Evolutionary conservation across 2,329 filamentous ascomycete species (phyloP).

Genomic region (Fusarium decemcellulare): DNA sequence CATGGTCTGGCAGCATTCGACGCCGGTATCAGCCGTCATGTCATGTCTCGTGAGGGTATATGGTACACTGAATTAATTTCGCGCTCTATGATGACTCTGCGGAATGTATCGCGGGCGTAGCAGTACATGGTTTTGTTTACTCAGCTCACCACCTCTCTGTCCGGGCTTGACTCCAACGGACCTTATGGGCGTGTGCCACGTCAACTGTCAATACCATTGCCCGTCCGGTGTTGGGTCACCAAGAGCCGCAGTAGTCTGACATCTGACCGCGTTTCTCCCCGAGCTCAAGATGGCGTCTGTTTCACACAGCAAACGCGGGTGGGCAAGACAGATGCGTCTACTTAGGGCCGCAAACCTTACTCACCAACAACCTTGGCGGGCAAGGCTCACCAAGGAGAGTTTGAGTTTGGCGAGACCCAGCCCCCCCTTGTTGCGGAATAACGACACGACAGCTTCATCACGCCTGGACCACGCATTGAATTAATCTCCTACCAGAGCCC

Average conservation of each 20-base stretch:
- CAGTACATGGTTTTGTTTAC: conserved; percentile 22
- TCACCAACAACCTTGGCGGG: neutral
- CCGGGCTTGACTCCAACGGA: neutral
- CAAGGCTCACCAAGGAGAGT: neutral
- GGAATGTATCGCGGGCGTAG: conserved; percentile 19
- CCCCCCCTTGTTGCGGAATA: conserved; percentile 8
- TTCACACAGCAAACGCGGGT: conserved; percentile 27
- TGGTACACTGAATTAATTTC: conserved; percentile 18
- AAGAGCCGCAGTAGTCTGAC: conserved; percentile 19
- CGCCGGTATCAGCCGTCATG: conserved; percentile 16
- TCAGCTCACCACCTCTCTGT: conserved; percentile 7
- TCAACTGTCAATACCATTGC: conserved; percentile 38
- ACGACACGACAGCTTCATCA: neutral
- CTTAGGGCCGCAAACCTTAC: neutral
- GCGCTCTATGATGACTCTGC: neutral
- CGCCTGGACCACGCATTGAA: conserved; percentile 34
- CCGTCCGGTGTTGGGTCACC: conserved; percentile 18
- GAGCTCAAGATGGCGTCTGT: conserved; percentile 24
- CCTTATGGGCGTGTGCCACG: conserved; percentile 43
- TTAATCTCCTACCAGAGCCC: conserved; percentile 41
- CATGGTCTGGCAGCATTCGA: conserved; percentile 26
- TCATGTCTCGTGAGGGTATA: conserved; percentile 35
- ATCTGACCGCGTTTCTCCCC: conserved; percentile 21
- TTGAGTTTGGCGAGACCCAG: neutral
- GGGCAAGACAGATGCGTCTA: neutral